Conservation (phyloP, 2,329 filamentous ascomycete species). For the Chaetomiaceae sp. region DNA sequence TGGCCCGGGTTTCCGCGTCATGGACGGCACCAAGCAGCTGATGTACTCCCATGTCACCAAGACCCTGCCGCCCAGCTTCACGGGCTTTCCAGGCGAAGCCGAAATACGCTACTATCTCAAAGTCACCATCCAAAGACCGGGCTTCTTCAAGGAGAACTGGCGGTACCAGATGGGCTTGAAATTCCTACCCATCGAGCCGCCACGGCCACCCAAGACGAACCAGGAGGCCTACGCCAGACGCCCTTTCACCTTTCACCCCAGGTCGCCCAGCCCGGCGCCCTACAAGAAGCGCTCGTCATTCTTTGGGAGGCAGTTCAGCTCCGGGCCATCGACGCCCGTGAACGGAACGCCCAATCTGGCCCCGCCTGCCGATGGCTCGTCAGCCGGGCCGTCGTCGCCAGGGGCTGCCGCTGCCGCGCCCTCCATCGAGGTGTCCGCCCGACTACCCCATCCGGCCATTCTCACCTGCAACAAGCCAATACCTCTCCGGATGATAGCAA, state of each 20-base stretch:
- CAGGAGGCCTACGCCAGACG: conserved; percentile 82
- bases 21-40: conserved; percentile 58
- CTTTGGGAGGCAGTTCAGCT: conserved; percentile 16
- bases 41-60: conserved; percentile 68
- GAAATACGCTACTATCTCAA: conserved; percentile 95
- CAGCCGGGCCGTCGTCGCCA: conserved; percentile 4
- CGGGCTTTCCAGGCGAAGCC: conserved; percentile 78
- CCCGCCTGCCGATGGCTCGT: conserved; percentile 15
- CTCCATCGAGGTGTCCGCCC: conserved; percentile 68
- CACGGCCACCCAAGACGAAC: conserved; percentile 57
- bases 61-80: conserved; percentile 82
- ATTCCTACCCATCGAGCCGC: conserved; percentile 89
- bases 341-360: neutral
- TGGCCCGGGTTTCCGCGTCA: conserved; percentile 50
- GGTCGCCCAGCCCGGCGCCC: conserved; percentile 27
- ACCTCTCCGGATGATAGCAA: conserved; percentile 72
- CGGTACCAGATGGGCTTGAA: conserved; percentile 64
- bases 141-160: conserved; percentile 86
- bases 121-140: conserved; percentile 84
- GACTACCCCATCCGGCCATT: conserved; percentile 80
- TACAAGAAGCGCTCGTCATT: conserved; percentile 47
- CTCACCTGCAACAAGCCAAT: conserved; percentile 84
- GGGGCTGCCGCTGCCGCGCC: conserved; percentile 44
- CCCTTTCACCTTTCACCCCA: conserved; percentile 51
- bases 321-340: conserved; percentile 6